Evolutionary conservation across 768 basidiomycete genomes (phyloP), one percentile per base, ranked within the genome.

Genomic region (Boletus rubropictus): DNA sequence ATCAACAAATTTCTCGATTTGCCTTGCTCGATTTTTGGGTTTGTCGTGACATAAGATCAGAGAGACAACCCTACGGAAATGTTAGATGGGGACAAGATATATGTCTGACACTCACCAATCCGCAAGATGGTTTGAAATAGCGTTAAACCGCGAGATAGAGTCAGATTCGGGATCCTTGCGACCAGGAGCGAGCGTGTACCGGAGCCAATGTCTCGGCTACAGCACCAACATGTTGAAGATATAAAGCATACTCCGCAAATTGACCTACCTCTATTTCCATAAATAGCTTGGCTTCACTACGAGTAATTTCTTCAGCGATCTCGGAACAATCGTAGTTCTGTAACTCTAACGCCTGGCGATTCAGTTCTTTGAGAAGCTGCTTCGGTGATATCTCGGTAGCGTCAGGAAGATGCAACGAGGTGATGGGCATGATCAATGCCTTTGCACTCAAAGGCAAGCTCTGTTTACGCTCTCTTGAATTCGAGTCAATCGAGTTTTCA

Each of bases 31-130:
- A 36, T 74, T 65, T 63, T 79, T 83, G 24, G 82, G 73, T 56
- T 82, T 85, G 56, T 90, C 84, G 48, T 94, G 90, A 48, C 88
- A 88, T 12, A 98, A 70, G 44, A 99, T 92, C 48, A 98, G 69
- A 14, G 92, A 92, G 8, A 86, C 81, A 42, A 93, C 89, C 92
- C 94, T 95, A 51, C 14, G 15, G 18, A 40, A 37, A n/a, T 29
- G 40, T 56, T 47, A 55, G 25, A 15, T 29, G 5, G 29, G n/a
- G 31, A 36, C 17, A 14, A 46, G 4, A 39, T 18, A 20, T 6
- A 20, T 36, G 25, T 7, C 1, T 17, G 12, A 31, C 39, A 65
- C 77, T 42, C 55, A 89, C 92, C 90, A 94, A 58, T 84, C 79
- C 7, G 84, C 89, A 28, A 95, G 70, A 61, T 87, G 86, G 64